phyloP scores from a whole-genome alignment of 129 eudicot species.

The Tanacetum coccineum region DNA sequence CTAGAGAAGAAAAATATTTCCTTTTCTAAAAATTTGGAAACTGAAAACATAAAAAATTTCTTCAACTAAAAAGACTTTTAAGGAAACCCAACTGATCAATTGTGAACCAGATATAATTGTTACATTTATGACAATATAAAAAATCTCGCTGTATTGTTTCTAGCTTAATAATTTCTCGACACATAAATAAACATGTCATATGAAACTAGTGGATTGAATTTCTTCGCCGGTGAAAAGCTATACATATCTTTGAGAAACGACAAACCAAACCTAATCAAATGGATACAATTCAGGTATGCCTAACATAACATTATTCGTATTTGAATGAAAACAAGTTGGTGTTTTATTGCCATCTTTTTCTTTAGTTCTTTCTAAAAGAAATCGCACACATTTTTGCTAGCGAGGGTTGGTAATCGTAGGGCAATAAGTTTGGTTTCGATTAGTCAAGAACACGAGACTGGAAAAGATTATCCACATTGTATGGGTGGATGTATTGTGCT shows the following conservation, averaged over 20 bases:
- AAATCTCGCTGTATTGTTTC: background rate
- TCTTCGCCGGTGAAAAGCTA: background rate
- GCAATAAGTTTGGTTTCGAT: too few relatives aligned
- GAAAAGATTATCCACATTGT: too few relatives aligned
- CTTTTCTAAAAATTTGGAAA: too few relatives aligned
- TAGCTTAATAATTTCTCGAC: background rate
- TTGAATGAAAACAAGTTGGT: background rate
- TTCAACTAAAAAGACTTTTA: too few relatives aligned
- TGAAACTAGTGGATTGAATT: slow-evolving; percentile 14
- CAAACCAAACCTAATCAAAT: background rate
- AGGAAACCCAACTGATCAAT: too few relatives aligned
- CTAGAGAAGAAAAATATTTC: too few relatives aligned
- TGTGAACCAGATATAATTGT: background rate
- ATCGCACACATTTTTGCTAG: background rate
- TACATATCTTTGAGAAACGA: slow-evolving; percentile 1
- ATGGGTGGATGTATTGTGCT: too few relatives aligned
- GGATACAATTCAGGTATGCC: slow-evolving; percentile 2
- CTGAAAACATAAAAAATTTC: too few relatives aligned
- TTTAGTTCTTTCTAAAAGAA: background rate
- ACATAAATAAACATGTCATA: slow-evolving; percentile 1
- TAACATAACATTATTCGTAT: slow-evolving; percentile 5
- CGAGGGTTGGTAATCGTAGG: too few relatives aligned
- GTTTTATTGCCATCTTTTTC: slow-evolving; percentile 1
- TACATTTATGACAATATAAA: background rate
- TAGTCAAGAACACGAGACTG: too few relatives aligned